These are phyloP conservation scores for Ciborinia camelliae DNA, from an alignment of 2,329 filamentous ascomycete genomes.

Conservation along the genomic window DNA sequence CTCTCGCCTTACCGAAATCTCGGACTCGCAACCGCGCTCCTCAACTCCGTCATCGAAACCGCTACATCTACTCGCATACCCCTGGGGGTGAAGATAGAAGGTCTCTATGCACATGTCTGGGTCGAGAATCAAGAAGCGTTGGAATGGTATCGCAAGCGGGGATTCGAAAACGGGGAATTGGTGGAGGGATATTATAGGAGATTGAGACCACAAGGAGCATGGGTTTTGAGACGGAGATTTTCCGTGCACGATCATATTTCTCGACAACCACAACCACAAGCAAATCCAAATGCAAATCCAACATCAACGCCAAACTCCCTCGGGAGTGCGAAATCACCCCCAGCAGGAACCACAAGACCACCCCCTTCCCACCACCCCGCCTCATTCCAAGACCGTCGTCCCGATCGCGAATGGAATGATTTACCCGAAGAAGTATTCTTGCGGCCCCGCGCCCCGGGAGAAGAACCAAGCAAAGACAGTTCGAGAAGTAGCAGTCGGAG, in stretches of 20 bases:
- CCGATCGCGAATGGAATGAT: constrained; percentile 64
- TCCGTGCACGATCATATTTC: constrained; percentile 31
- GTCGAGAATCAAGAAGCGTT: constrained; percentile 62
- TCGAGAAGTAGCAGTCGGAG: constrained; percentile 52
- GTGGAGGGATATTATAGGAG: constrained; percentile 60
- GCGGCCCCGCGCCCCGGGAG: constrained; percentile 36
- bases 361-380: constrained; percentile 10
- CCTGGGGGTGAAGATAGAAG: constrained; percentile 35
- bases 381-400: constrained; percentile 58
- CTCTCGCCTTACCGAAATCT: constrained; percentile 60
- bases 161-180: constrained; percentile 48
- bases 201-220: constrained; percentile 59
- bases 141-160: constrained; percentile 58
- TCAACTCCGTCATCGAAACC: constrained; percentile 40
- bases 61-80: constrained; percentile 12
- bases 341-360: constrained; percentile 8
- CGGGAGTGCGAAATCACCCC: constrained; percentile 33
- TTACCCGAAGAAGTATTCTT: constrained; percentile 54
- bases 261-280: not conserved
- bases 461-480: constrained; percentile 40
- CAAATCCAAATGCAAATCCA: constrained; percentile 51
- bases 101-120: constrained; percentile 65
- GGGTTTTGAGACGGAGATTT: constrained; percentile 50
- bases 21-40: constrained; percentile 55
- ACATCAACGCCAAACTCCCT: constrained; percentile 54